These are phyloP conservation scores for Penicillium paneum DNA, from an alignment of 2,329 filamentous ascomycete species.

Conservation along the genomic window DNA sequence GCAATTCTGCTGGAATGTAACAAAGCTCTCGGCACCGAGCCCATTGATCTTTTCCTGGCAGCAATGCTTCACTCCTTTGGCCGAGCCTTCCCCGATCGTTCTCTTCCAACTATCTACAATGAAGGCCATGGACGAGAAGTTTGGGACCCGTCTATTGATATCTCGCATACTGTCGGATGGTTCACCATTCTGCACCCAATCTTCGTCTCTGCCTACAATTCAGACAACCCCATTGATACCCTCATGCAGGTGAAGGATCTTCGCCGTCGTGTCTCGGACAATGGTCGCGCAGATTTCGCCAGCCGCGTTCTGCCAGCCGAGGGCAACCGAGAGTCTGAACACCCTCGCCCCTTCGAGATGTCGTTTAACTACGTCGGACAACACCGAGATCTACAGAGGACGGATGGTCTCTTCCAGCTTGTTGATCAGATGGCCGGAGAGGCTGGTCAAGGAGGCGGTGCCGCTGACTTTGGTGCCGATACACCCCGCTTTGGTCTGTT, in stretches of 20 bases:
- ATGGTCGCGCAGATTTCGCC: conserved; percentile 41
- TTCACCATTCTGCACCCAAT: conserved; percentile 51
- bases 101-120: conserved; percentile 45
- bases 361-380: conserved; percentile 44
- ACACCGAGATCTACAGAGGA: conserved; percentile 45
- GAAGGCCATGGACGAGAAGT: conserved; percentile 50
- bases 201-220: conserved; percentile 29
- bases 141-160: conserved; percentile 46
- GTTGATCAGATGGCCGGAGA: conserved; percentile 48
- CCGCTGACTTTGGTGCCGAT: conserved; percentile 45
- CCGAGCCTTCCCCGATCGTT: conserved; percentile 41
- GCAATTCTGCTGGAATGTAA: conserved; percentile 34
- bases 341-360: conserved; percentile 45
- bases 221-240: conserved; percentile 30
- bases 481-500: conserved; percentile 51
- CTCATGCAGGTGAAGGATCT: conserved; percentile 40
- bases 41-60: conserved; percentile 38
- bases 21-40: conserved; percentile 33
- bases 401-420: conserved; percentile 45
- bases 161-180: conserved; percentile 52
- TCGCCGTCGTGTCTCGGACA: conserved; percentile 36
- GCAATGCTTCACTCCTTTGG: conserved; percentile 45
- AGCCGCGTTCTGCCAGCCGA: conserved; percentile 30
- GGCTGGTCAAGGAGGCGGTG: conserved; percentile 44
- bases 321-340: conserved; percentile 30